Evolutionary conservation across 805 yeast species (phyloP), one percentile per base, ranked within the genome.

Genomic region (Metschnikowia borealis): DNA sequence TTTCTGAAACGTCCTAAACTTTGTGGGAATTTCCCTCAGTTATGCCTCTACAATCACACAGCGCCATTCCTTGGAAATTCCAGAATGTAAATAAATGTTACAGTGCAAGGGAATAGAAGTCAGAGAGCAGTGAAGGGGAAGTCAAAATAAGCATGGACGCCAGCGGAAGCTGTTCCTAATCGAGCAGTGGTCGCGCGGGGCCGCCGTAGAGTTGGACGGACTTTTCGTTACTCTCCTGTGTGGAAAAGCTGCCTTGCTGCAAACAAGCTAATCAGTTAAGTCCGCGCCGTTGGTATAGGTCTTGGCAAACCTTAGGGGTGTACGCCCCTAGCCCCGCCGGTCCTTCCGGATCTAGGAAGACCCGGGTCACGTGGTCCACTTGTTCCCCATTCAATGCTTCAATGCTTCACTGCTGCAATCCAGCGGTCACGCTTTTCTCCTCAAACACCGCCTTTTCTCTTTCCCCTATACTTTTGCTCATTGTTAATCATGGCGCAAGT

Each of bases 241-340:
- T 40, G 40, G 39, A 44, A 44, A 43, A 34, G n/a, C 32, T 20
- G 21, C 31, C 37, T 42, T 20, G 38, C 38, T 43, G 45, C 45
- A 32, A 21, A 17, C 31, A 20, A 37, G 37, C 37, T 42, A 32
- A 42, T 42, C 45, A 33, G 38, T 15, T 23, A 11, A 32, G n/a
- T 20, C 31, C 45, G 38, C 38, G 21, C 45, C 37, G 32, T 20
- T 42, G 11, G 5, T 31, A 17, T 13, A 13, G n/a, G 6, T 37
- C 6, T 17, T 15, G 43, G 34, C 34, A 39, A 31, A 40, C 26
- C 6, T 5, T 26, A 26, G 11, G 29, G 29, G 11, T 23, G 11
- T 26, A 26, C 29, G 29, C 11, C 29, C 29, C 10, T 5, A 26
- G 29, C 11, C 29, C 11, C 29, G 29, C 10, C 29, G 11, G 29